These are phyloP conservation scores for Trichoderma pleuroti DNA, from an alignment of 2,329 filamentous ascomycete species.

Conservation along the genomic window DNA sequence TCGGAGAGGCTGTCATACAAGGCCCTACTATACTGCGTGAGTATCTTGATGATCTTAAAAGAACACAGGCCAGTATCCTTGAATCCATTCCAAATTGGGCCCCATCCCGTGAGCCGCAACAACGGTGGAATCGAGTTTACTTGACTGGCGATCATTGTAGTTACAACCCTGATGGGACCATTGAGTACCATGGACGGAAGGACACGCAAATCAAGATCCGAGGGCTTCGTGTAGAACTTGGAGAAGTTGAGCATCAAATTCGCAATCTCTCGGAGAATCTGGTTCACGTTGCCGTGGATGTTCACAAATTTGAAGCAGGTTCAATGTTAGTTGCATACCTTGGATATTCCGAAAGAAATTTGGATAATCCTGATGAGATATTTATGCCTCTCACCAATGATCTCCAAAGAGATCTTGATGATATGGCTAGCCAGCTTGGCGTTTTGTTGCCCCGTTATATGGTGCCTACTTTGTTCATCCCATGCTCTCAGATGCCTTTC, in stretches of 20 bases:
- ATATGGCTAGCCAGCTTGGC: conserved; percentile 15
- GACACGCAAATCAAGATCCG: conserved; percentile 3
- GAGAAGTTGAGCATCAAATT: conserved; percentile 18
- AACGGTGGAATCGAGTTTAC: background rate
- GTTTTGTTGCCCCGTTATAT: conserved; percentile 23
- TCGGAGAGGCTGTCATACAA: conserved; percentile 18
- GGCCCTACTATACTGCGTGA: conserved; percentile 3
- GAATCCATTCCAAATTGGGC: background rate
- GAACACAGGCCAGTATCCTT: background rate
- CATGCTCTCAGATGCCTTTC: conserved; percentile 21
- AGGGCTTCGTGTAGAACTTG: background rate
- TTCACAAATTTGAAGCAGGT: background rate
- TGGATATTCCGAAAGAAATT: background rate
- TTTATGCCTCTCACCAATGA: conserved; percentile 17
- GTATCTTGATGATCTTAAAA: conserved; percentile 12
- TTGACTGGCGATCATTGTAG: background rate
- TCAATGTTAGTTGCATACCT: conserved; percentile 1
- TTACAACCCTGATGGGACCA: background rate
- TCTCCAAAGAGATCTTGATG: conserved; percentile 20
- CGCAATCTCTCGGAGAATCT: background rate
- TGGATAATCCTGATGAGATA: background rate
- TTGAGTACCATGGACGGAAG: conserved; percentile 11
- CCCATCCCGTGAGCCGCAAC: background rate
- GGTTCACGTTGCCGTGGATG: conserved; percentile 12
- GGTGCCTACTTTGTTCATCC: conserved; percentile 23